Conservation (phyloP, 768 basidiomycete genomes). For the Lepiota subincarnata region DNA sequence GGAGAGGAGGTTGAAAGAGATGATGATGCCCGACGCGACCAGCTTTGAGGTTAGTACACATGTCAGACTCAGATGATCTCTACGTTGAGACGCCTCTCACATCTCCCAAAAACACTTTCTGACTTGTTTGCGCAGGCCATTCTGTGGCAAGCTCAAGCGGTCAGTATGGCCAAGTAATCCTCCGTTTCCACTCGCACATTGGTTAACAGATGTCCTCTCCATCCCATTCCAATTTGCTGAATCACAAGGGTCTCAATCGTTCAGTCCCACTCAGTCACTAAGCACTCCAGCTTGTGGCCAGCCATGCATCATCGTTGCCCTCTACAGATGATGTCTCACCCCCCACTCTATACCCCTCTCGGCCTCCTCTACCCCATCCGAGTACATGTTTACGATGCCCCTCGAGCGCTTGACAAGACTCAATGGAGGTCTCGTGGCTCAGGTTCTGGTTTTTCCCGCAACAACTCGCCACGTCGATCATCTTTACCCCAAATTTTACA, state of each 20-base stretch:
- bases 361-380: too few relatives aligned
- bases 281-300: not conserved
- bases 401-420: not conserved
- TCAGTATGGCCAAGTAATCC: constrained; percentile 73
- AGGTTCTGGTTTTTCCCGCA: not conserved
- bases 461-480: not conserved
- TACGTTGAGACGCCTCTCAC: constrained; percentile 48
- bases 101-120: not conserved
- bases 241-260: not conserved
- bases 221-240: not conserved
- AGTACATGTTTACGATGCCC: not conserved
- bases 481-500: not conserved
- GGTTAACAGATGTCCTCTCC: constrained; percentile 5
- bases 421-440: not conserved
- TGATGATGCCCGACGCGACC: too few relatives aligned
- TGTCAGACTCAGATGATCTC: constrained; percentile 46
- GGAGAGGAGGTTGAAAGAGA: too few relatives aligned
- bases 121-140: constrained; percentile 52
- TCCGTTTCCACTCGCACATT: constrained; percentile 27
- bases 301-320: not conserved
- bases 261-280: not conserved
- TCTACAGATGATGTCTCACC: not conserved
- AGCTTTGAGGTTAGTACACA: constrained; percentile 68
- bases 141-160: constrained; percentile 65
- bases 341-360: not conserved